Evolutionary conservation across 805 yeast genomes (phyloP).

Genomic region (Wickerhamia fluorescens): DNA sequence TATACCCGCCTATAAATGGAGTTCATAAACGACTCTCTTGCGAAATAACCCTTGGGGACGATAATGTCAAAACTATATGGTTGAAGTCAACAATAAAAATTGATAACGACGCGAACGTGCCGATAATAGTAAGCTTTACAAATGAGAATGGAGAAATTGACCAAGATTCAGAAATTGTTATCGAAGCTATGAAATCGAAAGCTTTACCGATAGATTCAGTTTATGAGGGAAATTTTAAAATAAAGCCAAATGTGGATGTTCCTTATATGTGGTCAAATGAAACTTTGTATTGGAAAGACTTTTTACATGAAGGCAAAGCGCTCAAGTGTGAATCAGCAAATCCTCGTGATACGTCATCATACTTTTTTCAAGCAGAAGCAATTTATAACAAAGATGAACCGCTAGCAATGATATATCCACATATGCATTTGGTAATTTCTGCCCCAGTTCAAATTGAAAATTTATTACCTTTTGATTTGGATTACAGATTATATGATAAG

Average conservation of each 20-base stretch:
- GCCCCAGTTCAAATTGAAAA: conserved; percentile 87
- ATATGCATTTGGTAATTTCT: conserved; percentile 65
- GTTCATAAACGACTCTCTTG: conserved; percentile 72
- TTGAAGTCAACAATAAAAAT: conserved; percentile 70
- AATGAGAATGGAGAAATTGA: conserved; percentile 22
- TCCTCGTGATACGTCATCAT: conserved; percentile 36
- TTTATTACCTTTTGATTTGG: conserved; percentile 73
- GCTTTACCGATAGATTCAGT: conserved; percentile 73
- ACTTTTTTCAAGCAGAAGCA: conserved; percentile 70
- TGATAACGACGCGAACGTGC: conserved; percentile 54
- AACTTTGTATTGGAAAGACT: conserved; percentile 56
- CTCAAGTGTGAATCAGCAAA: conserved; percentile 51
- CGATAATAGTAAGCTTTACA: conserved; percentile 42
- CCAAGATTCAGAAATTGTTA: conserved; percentile 15
- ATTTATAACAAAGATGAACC: conserved; percentile 60
- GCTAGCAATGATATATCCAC: conserved; percentile 72
- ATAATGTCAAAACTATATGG: conserved; percentile 72
- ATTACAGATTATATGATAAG: conserved; percentile 72
- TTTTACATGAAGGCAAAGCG: conserved; percentile 44
- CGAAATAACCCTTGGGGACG: conserved; percentile 61
- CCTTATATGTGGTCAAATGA: conserved; percentile 65
- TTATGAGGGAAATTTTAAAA: conserved; percentile 46
- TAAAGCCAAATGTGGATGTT: conserved; percentile 55
- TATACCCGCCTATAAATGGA: conserved; percentile 54
- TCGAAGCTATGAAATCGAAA: conserved; percentile 50